Base-by-base conservation (phyloP, 192 early-diverging fungal species). In the Backusella australiensis region DNA sequence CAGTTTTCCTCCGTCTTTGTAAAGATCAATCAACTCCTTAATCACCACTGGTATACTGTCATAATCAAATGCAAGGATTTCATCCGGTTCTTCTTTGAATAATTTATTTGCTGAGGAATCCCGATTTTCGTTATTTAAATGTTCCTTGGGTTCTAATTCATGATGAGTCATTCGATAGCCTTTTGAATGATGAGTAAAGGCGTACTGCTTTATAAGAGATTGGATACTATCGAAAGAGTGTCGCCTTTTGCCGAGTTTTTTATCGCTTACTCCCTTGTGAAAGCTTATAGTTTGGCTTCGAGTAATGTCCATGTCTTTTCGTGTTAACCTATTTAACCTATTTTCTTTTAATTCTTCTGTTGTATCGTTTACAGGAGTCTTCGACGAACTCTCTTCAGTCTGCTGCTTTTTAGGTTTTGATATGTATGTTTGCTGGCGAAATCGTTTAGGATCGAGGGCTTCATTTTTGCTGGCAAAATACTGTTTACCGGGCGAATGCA, bases 11-110 rank as follows among this genome's bases (percentile, higher is more conserved):
- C 35, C n/a, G 4, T 34, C 26, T 0, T 70, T 68, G 69, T 76
- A 76, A 6, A 29, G 19, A 17, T 70, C 41, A 35, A 76, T 26
- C 14, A 76, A 29, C 8, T 7, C n/a, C 26, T 42, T 59, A 6
- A 76, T 46, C 1, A 53, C 63, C 14, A 6, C n/a, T 0, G 78
- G 73, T 34, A 79, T 34, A 21, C 73, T 49, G n/a, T 69, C 46
- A 67, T 69, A 73, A 69, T 79, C 78, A 74, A 79, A 75, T 29
- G n/a, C 26, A 35, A 79, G 35, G 2, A 65, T 14, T 49, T 42
- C 19, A 7, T 34, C 56, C 23, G 56, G 19, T 14, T 74, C 26
- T 63, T 74, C 72, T 63, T 63, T 8, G 26, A 29, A 29, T 26
- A 63, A 3, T 29, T 12, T 63, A 63, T 63, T 63, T 23, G 21